Percentiles rank a stretch among this genome's conserved stretches.
Conservation (phyloP, 2,329 filamentous ascomycete genomes). For the Cytospora mali region DNA sequence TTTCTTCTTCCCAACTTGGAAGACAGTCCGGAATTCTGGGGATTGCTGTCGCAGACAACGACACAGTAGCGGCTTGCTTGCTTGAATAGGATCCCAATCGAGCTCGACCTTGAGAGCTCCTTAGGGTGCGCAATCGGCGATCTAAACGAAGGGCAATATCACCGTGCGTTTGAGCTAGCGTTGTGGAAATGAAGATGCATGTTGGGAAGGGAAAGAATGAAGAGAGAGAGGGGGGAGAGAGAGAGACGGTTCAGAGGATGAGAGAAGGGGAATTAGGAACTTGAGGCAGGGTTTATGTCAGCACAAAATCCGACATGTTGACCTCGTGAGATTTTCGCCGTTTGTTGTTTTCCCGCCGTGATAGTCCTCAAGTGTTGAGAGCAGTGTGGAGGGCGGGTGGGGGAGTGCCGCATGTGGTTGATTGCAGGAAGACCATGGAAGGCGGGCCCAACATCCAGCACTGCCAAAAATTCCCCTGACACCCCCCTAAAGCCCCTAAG, state of each 20-base stretch:
- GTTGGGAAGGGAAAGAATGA: not conserved
- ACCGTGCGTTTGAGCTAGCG: slow-evolving; percentile 9
- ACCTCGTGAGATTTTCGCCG: slow-evolving; percentile 3
- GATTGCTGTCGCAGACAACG: not conserved
- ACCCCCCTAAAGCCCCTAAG: not conserved
- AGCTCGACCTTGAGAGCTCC: slow-evolving; percentile 5
- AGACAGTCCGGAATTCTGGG: not conserved
- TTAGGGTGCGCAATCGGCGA: slow-evolving; percentile 6
- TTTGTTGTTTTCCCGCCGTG: slow-evolving; percentile 8
- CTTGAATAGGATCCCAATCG: not conserved
- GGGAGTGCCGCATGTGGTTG: no score
- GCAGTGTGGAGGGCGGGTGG: slow-evolving; percentile 1
- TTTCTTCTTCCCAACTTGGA: not conserved
- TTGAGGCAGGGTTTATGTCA: slow-evolving; percentile 1
- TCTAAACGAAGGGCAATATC: slow-evolving; percentile 8
- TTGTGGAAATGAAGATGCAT: slow-evolving; percentile 5
- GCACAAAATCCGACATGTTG: slow-evolving; percentile 11
- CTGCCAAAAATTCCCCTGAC: not conserved
- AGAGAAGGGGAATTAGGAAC: not conserved
- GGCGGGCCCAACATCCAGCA: not conserved
- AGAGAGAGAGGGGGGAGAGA: not conserved
- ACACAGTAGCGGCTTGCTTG: not conserved
- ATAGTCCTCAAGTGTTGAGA: not conserved
- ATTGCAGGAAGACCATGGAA: not conserved
- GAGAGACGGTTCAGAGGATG: not conserved